Evolutionary conservation across 31 red algal species (phyloP), one percentile per base, ranked within the genome.

Genomic region (Endocladia muricata): DNA sequence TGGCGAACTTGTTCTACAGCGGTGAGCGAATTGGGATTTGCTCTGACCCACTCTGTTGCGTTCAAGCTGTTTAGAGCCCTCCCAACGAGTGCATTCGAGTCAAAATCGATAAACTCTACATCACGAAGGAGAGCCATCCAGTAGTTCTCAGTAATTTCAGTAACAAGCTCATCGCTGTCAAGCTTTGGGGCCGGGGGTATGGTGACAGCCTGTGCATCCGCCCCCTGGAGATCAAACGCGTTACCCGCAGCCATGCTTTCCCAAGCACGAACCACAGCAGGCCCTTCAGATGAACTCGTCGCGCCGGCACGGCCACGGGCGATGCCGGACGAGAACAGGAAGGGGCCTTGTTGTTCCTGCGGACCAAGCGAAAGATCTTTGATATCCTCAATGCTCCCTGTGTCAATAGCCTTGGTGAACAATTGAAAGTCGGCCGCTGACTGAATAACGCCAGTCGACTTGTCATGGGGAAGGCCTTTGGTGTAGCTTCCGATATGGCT

Each of bases 121-220:
- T 85, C 88, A 1, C 88, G 79, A 0, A 79, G 17, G 7, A 92
- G 30, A 13, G 88, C 88, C 78, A 85, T 78, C 73, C 52, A 72
- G 42, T 85, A 92, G 34, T 77, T n/a, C 52, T 85, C 88, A 23
- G 74, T 62, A 33, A 92, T 92, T 41, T 92, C 80, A 37, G 70
- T 61, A 3, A 68, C 62, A 6, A 84, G 64, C 41, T 92, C 88
- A 1, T 40, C 54, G 38, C 55, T 68, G 11, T 84, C 58, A 8
- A 85, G 28, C 11, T 55, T 19, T 33, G 88, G 80, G n/a, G 80
- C 79, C 0, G 88, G 88, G 4, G 88, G 79, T 81, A 92, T 92
- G 22, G 88, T 79, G 30, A 92, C 73, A 39, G 74, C 33, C 62
- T 84, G 79, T 21, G 88, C 60, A 42, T 92, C 88, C 19, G 88